These are phyloP conservation scores for Chenopodium suecicum DNA, from an alignment of 148 eudicot genomes.

Conservation along the genomic window DNA sequence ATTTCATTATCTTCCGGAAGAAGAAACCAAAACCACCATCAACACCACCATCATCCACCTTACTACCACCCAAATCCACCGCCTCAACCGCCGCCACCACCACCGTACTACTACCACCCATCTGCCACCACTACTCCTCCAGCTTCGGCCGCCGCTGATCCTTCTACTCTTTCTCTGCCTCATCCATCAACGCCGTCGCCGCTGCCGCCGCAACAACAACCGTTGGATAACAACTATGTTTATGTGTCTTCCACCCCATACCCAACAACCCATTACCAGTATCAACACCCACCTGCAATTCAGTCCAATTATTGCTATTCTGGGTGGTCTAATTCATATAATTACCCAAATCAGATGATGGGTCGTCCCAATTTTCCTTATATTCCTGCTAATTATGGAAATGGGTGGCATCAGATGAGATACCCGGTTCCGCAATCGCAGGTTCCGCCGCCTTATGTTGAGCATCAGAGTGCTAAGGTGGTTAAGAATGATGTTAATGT, in stretches of 20 bases:
- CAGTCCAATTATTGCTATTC: conserved; percentile 21
- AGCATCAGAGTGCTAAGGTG: conserved; percentile 72
- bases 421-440: conserved; percentile 20
- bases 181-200: conserved; percentile 16
- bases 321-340: conserved; percentile 25
- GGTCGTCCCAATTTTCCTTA: conserved; percentile 26
- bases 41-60: conserved; percentile 27
- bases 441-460: conserved; percentile 50
- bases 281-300: conserved; percentile 22
- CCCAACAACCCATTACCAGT: conserved; percentile 14
- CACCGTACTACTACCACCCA: conserved; percentile 18
- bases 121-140: conserved; percentile 12
- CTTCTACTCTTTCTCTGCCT: neutral
- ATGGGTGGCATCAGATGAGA: conserved; percentile 44
- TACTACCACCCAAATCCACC: conserved; percentile 27
- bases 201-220: neutral
- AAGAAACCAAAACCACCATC: conserved; percentile 34
- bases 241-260: conserved; percentile 2
- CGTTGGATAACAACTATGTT: neutral
- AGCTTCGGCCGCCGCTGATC: neutral
- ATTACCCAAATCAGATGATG: conserved; percentile 30
- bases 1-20: conserved; percentile 42
- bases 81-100: conserved; percentile 26
- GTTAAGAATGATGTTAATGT: conserved; percentile 85
- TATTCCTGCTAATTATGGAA: conserved; percentile 25